Evolutionary conservation across 805 yeast genomes (phyloP).

Genomic region (Kluyveromyces starmeri): DNA sequence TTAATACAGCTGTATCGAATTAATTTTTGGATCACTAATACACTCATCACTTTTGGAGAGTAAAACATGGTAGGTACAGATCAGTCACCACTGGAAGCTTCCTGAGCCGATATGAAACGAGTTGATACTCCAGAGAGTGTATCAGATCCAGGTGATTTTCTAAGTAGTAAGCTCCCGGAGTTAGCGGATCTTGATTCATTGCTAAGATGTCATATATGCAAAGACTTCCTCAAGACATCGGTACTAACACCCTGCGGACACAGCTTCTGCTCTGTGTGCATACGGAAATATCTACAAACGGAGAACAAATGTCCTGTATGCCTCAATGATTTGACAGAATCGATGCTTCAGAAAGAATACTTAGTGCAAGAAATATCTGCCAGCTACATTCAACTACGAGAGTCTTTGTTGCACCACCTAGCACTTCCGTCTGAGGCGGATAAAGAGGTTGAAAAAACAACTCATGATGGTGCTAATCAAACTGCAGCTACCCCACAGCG

Average conservation of each 20-base stretch:
- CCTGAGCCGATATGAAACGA: background rate
- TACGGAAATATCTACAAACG: constrained; percentile 56
- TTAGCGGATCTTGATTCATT: constrained; percentile 57
- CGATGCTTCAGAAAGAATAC: constrained; percentile 56
- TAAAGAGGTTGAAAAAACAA: constrained; percentile 14
- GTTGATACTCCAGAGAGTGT: constrained; percentile 20
- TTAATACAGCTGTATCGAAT: too few species aligned
- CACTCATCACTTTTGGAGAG: too few species aligned
- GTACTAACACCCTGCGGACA: constrained; percentile 81
- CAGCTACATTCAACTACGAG: constrained; percentile 40
- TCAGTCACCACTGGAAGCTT: too few species aligned
- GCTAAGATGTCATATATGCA: constrained; percentile 79
- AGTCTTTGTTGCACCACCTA: constrained; percentile 27
- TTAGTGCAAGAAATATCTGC: constrained; percentile 62
- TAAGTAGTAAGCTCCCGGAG: constrained; percentile 42
- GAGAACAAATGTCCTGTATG: constrained; percentile 72
- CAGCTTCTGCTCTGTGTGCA: constrained; percentile 82
- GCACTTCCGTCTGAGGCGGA: constrained; percentile 19
- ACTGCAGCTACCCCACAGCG: constrained; percentile 19
- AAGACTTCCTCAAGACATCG: constrained; percentile 72
- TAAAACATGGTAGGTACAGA: too few species aligned
- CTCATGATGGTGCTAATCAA: constrained; percentile 1
- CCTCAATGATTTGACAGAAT: constrained; percentile 57
- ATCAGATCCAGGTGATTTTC: constrained; percentile 72
- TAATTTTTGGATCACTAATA: too few species aligned